Percentiles rank a stretch among this genome's conserved stretches.
phyloP scores from a whole-genome alignment of 2,329 filamentous ascomycete species.

The Epichloe glyceriae region DNA sequence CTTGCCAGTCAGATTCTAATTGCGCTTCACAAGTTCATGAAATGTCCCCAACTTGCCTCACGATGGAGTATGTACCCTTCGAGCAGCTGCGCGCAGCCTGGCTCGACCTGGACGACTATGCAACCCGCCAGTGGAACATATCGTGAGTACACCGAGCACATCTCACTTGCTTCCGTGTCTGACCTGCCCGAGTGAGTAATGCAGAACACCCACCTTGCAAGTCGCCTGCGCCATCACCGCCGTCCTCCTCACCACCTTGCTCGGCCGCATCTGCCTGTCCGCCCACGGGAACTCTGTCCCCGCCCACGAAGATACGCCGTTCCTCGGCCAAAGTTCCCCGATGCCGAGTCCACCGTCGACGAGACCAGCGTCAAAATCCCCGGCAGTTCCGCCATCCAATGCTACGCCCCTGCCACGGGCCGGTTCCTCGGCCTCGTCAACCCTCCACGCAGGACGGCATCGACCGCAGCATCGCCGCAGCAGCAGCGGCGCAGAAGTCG shows the following conservation, averaged over 20 bases:
- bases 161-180: neutral
- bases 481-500: constrained; percentile 57
- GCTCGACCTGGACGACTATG: constrained; percentile 2
- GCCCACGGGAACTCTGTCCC: constrained; percentile 15
- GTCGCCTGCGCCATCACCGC: constrained; percentile 10
- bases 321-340: constrained; percentile 45
- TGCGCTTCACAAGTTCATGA: neutral
- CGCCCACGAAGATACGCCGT: constrained; percentile 46
- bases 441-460: constrained; percentile 62
- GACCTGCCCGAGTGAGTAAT: no score
- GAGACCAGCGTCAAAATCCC: constrained; percentile 50
- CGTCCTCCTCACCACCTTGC: constrained; percentile 17
- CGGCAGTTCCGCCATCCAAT: constrained; percentile 59
- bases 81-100: constrained; percentile 5
- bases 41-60: neutral
- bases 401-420: constrained; percentile 83
- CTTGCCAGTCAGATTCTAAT: neutral
- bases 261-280: constrained; percentile 15
- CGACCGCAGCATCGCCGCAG: constrained; percentile 62
- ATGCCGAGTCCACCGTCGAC: constrained; percentile 42
- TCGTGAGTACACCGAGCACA: constrained; percentile 3
- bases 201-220: constrained; percentile 17
- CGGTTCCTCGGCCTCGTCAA: constrained; percentile 67
- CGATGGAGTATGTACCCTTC: neutral
- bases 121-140: constrained; percentile 3